Percentiles rank a stretch among this genome's conserved stretches.
Evolutionary conservation across 495 filamentous ascomycete species (phyloP).

Genomic region (Neurospora sp.): DNA sequence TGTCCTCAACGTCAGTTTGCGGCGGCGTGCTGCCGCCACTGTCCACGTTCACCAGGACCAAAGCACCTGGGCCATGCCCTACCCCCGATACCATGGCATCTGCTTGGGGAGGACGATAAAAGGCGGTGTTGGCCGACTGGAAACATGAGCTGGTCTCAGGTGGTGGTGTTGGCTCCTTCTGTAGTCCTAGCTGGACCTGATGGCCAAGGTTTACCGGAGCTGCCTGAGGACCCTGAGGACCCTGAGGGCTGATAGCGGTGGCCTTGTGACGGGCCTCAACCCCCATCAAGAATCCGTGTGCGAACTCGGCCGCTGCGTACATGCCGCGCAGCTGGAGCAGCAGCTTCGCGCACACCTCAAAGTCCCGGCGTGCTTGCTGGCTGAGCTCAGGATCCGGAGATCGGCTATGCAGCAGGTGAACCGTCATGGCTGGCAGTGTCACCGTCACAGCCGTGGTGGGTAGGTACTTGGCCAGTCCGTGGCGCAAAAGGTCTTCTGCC

Average conservation of each 20-base stretch:
- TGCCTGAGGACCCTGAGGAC: background rate
- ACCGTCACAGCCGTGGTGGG: slow-evolving; percentile 85
- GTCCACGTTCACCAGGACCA: background rate
- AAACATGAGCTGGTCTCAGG: background rate
- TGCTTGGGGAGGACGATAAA: background rate
- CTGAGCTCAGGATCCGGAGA: slow-evolving; percentile 58
- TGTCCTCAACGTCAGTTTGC: background rate
- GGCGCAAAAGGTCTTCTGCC: slow-evolving; percentile 56
- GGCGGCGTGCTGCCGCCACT: background rate
- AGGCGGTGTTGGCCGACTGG: background rate
- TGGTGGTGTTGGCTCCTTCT: background rate
- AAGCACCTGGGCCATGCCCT: background rate
- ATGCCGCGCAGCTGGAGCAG: slow-evolving; percentile 71
- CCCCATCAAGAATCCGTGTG: slow-evolving; percentile 73
- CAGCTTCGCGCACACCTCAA: slow-evolving; percentile 78
- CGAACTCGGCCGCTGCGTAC: slow-evolving; percentile 81
- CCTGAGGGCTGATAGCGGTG: background rate
- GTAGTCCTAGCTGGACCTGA: background rate
- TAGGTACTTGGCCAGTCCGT: slow-evolving; percentile 63
- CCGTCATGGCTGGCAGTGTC: slow-evolving; percentile 80
- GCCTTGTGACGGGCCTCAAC: slow-evolving; percentile 15
- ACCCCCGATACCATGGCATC: background rate
- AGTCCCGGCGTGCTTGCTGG: slow-evolving; percentile 59
- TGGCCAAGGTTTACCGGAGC: background rate
- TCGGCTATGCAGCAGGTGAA: slow-evolving; percentile 84